phyloP scores from a whole-genome alignment of 202 grass and related monocot species.

The Eragrostis tef region DNA sequence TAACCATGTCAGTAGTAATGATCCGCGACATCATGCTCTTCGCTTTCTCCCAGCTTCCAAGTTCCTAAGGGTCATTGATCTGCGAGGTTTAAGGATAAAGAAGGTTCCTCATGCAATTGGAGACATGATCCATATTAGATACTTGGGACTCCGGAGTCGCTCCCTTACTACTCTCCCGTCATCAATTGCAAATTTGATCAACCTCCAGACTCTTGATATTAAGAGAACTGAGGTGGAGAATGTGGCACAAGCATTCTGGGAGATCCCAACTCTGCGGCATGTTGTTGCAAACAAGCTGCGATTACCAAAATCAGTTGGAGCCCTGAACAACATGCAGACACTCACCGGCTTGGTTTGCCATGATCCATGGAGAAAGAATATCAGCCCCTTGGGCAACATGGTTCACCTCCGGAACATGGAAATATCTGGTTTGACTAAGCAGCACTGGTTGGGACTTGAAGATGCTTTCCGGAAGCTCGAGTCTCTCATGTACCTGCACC shows the following conservation, averaged over 20 bases:
- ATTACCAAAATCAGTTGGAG: constrained; percentile 8
- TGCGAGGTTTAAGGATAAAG: constrained; percentile 16
- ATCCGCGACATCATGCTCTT: not conserved
- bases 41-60: constrained; percentile 15
- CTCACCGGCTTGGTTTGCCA: constrained; percentile 4
- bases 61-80: constrained; percentile 49
- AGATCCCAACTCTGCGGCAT: constrained; percentile 21
- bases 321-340: constrained; percentile 29
- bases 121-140: constrained; percentile 36
- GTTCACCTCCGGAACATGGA: constrained; percentile 39
- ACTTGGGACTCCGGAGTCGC: constrained; percentile 1
- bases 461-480: constrained; percentile 33
- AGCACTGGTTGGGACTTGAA: not conserved
- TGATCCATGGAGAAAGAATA: not conserved
- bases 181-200: constrained; percentile 23
- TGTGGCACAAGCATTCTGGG: constrained; percentile 28
- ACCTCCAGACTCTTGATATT: constrained; percentile 45
- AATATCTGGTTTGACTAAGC: not conserved
- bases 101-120: constrained; percentile 27
- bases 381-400: constrained; percentile 33
- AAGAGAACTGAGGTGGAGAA: not conserved
- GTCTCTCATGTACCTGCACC: constrained; percentile 25
- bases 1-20: not conserved
- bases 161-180: constrained; percentile 10
- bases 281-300: constrained; percentile 22